Base-by-base conservation (phyloP, 2,329 filamentous ascomycete genomes). In the Trichoderma asperellum region DNA sequence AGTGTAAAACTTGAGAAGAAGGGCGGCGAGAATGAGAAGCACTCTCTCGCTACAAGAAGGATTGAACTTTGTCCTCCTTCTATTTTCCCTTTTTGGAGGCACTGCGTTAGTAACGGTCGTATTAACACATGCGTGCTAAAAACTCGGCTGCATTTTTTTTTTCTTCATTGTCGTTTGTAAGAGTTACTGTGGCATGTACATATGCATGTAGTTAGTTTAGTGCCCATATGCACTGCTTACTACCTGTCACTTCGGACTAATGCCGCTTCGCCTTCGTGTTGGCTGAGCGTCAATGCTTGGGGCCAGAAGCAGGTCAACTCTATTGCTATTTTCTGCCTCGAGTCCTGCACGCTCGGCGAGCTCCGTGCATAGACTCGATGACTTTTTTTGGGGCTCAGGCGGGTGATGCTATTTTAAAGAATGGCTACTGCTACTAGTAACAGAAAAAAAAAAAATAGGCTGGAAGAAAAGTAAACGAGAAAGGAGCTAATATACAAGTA, bases 361-460 rank as follows among this genome's bases (percentile, higher is more conserved):
- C 62, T 65, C 62, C 62, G 40, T 43, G 52, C 62, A 57, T 65
- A 65, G 56, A 53, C 62, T 18, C 24, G 43, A 57, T 43, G 24
- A 52, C 47, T 57, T 40, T 65, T 55, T 43, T 65, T 43, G 52
- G 49, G n/a, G 8, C 1, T 11, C 11, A 21, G 43, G 43, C 21
- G 21, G 37, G 37, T 18, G 37, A 43, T 43, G 5, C 37, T 43
- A 43, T 40, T 18, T 18, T 7, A 14, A 43, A 7, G 40, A 43
- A 32, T 6, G 40, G 4, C 40, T 43, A 24, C 24, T 24, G 3
- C 24, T 24, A 2, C 24, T 24, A 24, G 24, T 24, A 43, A n/a
- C 40, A 43, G 2, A 6, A 43, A 3, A 7, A n/a, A 18, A 6
- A 43, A 3, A 7, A n/a, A 18, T 43, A 6, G 16, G 16, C 37